Evolutionary conservation across 176 grass and related monocot species (phyloP), one percentile per base, ranked within the genome.

Genomic region (Pharus latifolius): DNA sequence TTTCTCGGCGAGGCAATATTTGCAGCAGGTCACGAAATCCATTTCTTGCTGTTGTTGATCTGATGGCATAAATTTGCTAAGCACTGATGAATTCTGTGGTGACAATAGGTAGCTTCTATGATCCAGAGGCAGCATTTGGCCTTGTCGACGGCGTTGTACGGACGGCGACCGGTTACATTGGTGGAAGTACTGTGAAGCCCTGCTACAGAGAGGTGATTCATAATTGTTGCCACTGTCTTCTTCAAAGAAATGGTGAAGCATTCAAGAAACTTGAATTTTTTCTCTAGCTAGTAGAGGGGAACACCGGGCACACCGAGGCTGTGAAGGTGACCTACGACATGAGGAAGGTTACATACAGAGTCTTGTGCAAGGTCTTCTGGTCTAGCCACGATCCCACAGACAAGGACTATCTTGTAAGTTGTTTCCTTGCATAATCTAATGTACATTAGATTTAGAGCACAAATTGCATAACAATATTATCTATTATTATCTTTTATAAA

Each of bases 331-430:
- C 46, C 14, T 76, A 64, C 32, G 73, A 64, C 18, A 54, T 40
- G 59, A 63, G 24, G 73, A 63, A 43, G 38, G 50, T 60, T 17
- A 50, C 32, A 27, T 76, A 64, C 52, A 44, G 27, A 44, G 18
- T 47, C 13, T 8, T 73, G 23, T 73, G 53, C 69, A 45, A 60
- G 22, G 35, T 33, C 52, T 73, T 73, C 53, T 73, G 69, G 69
- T 34, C 23, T 28, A 58, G 69, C 53, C 69, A 73, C 59, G 69
- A 73, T 47, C 51, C 69, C 19, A 73, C 69, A 20, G 46, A 73
- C 2, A 73, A 73, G 52, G 34, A 73, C 11, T 73, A 58, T 44
- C 30, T 73, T 33, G 69, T 58, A 70, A n/a, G 18, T 17, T 18
- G 14, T 3, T 28, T 10, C 15, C 10, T 66, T 14, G 3, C 10